Conservation (phyloP, 768 basidiomycete species). For the Lactarius akahatsu region DNA sequence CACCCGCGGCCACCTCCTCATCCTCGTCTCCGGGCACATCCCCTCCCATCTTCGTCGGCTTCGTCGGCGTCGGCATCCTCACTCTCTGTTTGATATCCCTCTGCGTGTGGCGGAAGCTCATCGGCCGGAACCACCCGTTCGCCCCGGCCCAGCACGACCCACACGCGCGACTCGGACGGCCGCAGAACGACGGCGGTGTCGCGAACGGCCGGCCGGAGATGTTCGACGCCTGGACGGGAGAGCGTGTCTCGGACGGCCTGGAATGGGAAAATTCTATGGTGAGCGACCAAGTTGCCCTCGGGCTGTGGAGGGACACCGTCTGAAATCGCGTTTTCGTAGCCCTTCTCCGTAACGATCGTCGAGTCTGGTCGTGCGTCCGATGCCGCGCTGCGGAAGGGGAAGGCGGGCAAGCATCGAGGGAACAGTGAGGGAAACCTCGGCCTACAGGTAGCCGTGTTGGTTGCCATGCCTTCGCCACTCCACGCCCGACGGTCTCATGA, state of each 20-base stretch:
- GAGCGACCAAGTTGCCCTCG: background rate
- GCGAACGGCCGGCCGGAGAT: constrained; percentile 17
- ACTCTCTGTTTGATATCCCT: background rate
- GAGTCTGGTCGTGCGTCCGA: background rate
- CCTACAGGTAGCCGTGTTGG: constrained; percentile 25
- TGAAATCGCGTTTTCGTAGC: constrained; percentile 1
- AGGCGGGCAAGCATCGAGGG: background rate
- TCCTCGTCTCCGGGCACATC: background rate
- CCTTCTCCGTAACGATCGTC: constrained; percentile 17
- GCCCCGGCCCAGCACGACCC: background rate
- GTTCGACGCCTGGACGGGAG: constrained; percentile 23
- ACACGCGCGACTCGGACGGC: background rate
- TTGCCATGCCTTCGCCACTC: constrained; percentile 28
- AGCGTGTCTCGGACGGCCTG: background rate
- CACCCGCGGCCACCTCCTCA: background rate
- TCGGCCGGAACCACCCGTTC: background rate
- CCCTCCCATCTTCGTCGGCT: constrained; percentile 18
- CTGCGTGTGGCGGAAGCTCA: constrained; percentile 16
- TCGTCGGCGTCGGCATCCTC: constrained; percentile 23
- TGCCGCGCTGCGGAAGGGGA: background rate
- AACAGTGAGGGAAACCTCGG: no score
- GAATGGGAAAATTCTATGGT: constrained; percentile 23
- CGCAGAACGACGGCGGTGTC: background rate
- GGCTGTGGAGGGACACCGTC: no score
- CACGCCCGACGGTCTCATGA: background rate